Evolutionary conservation across 495 filamentous ascomycete species (phyloP).

Genomic region (Hypoxylon perforatum): DNA sequence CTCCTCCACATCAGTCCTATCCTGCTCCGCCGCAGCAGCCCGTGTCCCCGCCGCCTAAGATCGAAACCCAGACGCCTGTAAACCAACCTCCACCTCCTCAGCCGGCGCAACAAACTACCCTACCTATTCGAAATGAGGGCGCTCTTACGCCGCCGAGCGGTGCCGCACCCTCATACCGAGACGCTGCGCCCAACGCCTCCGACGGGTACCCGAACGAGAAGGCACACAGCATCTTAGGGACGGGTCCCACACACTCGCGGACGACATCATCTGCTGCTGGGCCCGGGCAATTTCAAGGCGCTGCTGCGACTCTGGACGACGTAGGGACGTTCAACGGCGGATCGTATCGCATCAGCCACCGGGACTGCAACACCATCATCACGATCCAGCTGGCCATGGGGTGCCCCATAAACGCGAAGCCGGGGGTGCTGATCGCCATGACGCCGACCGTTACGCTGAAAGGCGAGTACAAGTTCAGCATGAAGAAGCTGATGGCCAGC

Average conservation of each 20-base stretch:
- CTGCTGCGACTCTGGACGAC: slow-evolving; percentile 74
- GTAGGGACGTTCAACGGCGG: slow-evolving; percentile 96
- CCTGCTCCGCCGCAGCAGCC: slow-evolving; percentile 42
- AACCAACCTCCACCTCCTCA: slow-evolving; percentile 47
- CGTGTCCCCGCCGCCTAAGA: slow-evolving; percentile 44
- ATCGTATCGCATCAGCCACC: slow-evolving; percentile 90
- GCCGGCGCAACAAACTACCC: slow-evolving; percentile 35
- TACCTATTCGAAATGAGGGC: slow-evolving; percentile 45
- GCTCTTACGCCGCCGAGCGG: slow-evolving; percentile 43
- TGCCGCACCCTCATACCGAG: slow-evolving; percentile 49
- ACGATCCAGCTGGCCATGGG: slow-evolving; percentile 92
- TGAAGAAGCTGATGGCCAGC: slow-evolving; percentile 81
- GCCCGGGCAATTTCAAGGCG: slow-evolving; percentile 67
- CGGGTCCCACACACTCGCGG: slow-evolving; percentile 43
- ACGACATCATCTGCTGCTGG: slow-evolving; percentile 61
- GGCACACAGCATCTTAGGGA: slow-evolving; percentile 39
- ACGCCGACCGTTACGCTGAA: slow-evolving; percentile 84
- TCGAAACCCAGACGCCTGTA: slow-evolving; percentile 25
- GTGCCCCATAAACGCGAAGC: slow-evolving; percentile 82
- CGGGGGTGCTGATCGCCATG: slow-evolving; percentile 93
- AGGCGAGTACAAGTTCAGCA: slow-evolving; percentile 80
- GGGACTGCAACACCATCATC: slow-evolving; percentile 88
- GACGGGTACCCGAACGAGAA: slow-evolving; percentile 54
- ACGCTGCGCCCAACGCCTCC: slow-evolving; percentile 40
- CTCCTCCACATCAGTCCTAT: slow-evolving; percentile 56